Percentiles rank a stretch among this genome's conserved stretches.
These are phyloP conservation scores for Cadophora sp. DNA, from an alignment of 2,329 filamentous ascomycete species.

Conservation along the genomic window DNA sequence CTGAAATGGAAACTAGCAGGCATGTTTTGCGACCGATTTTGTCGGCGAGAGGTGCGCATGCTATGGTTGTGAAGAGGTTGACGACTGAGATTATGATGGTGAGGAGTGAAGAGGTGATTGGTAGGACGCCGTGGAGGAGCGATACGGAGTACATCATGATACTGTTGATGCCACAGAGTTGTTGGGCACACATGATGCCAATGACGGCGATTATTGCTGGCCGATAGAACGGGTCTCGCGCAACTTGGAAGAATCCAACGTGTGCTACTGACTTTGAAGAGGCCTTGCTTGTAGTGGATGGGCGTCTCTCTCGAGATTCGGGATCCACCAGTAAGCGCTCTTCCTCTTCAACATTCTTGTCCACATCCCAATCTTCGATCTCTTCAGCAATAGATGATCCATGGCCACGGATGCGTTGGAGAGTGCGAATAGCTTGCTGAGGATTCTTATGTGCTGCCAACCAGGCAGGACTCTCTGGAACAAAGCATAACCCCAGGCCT, in stretches of 20 bases:
- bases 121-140: conserved; percentile 80
- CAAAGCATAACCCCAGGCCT: conserved; percentile 71
- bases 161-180: conserved; percentile 93
- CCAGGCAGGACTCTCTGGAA: conserved; percentile 90
- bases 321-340: conserved; percentile 39
- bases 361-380: conserved; percentile 64
- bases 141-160: conserved; percentile 99
- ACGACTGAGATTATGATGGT: conserved; percentile 87
- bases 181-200: conserved; percentile 91
- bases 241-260: conserved; percentile 68
- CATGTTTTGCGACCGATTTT: conserved; percentile 87
- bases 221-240: conserved; percentile 71
- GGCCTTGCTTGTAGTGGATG: conserved; percentile 37
- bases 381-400: conserved; percentile 76
- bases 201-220: conserved; percentile 83
- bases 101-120: conserved; percentile 80
- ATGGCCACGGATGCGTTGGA: conserved; percentile 79
- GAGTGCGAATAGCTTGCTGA: conserved; percentile 65
- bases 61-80: conserved; percentile 83
- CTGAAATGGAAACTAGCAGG: conserved; percentile 80
- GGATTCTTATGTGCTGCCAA: conserved; percentile 70
- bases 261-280: conserved; percentile 41
- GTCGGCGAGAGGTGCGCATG: conserved; percentile 85
- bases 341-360: conserved; percentile 40
- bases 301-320: conserved; percentile 30